Evolutionary conservation across 768 basidiomycete species (phyloP).

Genomic region (Russula virescens): DNA sequence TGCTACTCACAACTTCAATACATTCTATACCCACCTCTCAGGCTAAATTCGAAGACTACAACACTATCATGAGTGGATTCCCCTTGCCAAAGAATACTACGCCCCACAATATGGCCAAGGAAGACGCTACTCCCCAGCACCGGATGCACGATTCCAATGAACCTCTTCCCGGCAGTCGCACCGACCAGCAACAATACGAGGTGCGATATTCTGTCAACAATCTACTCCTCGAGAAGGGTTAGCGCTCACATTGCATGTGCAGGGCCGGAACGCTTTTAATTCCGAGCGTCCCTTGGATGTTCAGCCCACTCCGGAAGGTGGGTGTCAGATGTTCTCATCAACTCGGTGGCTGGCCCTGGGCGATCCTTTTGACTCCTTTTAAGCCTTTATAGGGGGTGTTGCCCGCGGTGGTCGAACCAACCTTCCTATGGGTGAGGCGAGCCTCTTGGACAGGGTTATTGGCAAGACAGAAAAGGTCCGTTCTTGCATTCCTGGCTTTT

Average conservation of each 20-base stretch:
- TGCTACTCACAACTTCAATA: background rate
- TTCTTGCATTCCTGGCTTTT: background rate
- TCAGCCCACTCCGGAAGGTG: constrained; percentile 29
- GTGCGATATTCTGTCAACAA: background rate
- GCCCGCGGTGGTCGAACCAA: constrained; percentile 33
- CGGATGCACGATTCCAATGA: constrained; percentile 46
- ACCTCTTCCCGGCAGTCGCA: constrained; percentile 38
- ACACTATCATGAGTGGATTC: background rate
- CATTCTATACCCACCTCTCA: background rate
- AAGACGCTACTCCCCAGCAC: constrained; percentile 33
- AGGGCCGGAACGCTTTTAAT: constrained; percentile 28
- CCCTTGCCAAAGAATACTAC: background rate
- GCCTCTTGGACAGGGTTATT: constrained; percentile 46
- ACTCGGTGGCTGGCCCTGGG: background rate
- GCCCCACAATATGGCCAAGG: background rate
- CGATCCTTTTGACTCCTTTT: too few species aligned
- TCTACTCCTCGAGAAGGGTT: background rate
- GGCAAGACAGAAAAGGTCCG: constrained; percentile 55
- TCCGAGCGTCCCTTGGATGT: constrained; percentile 34
- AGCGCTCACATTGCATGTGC: background rate
- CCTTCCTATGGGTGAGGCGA: constrained; percentile 38
- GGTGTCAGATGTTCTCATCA: constrained; percentile 27
- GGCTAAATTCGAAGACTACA: background rate
- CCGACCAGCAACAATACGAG: constrained; percentile 20
- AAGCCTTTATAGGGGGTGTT: constrained; percentile 34